A percentile compares a stretch with the other conserved stretches of the same genome.
Conservation (phyloP, 208 protist genomes). For the Plasmodiophora brassicae region DNA sequence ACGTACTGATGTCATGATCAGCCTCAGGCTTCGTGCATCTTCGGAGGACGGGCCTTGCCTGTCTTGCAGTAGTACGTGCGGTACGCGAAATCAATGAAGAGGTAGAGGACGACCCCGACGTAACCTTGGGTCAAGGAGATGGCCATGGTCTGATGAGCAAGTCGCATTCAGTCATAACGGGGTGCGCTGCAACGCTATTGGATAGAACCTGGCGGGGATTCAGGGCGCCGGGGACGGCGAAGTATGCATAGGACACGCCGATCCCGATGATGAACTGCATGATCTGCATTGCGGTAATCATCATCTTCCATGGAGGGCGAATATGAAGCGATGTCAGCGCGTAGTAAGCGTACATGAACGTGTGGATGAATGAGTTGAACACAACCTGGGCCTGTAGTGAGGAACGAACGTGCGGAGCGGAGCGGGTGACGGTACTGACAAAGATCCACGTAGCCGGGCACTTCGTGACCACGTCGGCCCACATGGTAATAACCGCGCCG, state of each 20-base stretch:
- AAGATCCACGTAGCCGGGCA: background rate
- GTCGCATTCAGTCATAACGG: background rate
- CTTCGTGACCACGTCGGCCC: background rate
- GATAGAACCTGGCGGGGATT: background rate
- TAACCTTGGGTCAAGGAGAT: background rate
- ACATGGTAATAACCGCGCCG: constrained; percentile 1
- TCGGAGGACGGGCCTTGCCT: too few relatives aligned
- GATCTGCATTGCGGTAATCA: background rate
- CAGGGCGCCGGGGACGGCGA: background rate
- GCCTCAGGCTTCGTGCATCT: too few relatives aligned
- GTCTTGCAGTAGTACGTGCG: background rate
- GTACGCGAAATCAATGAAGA: background rate
- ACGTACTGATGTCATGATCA: too few relatives aligned
- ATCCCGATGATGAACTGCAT: background rate
- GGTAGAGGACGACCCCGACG: background rate
- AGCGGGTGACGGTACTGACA: too few relatives aligned
- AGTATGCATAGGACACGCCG: background rate
- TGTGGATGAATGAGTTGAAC: background rate
- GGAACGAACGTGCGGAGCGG: too few relatives aligned
- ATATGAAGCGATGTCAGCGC: background rate
- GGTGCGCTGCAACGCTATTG: background rate
- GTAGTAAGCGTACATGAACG: constrained; percentile 13
- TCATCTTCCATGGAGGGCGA: background rate
- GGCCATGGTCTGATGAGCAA: background rate
- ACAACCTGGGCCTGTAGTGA: too few relatives aligned